phyloP scores from a whole-genome alignment of 1,284 basidiomycete genomes.

The Chalciporus piperatoides region DNA sequence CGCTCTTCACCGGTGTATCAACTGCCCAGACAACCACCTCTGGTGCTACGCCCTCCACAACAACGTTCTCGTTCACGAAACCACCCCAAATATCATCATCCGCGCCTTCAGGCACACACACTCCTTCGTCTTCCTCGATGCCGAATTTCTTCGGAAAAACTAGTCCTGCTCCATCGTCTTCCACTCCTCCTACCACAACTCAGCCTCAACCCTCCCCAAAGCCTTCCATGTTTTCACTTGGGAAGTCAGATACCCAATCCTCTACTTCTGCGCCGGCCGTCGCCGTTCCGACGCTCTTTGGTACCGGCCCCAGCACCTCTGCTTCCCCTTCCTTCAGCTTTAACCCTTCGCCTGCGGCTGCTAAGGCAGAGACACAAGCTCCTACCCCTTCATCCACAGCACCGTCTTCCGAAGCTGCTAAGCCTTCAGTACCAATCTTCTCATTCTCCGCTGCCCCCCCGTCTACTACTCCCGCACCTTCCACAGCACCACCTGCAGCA shows the following conservation, averaged over 20 bases:
- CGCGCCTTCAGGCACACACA: slow-evolving; percentile 1
- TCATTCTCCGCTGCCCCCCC: slow-evolving; percentile 20
- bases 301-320: neutral
- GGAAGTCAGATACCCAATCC: slow-evolving; percentile 13
- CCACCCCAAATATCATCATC: slow-evolving; percentile 12
- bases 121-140: slow-evolving; percentile 16
- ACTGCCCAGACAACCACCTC: slow-evolving; percentile 2
- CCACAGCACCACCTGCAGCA: slow-evolving; percentile 1
- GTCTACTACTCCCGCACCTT: slow-evolving; percentile 1
- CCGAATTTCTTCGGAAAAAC: slow-evolving; percentile 28
- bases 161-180: slow-evolving; percentile 6
- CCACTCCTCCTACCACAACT: slow-evolving; percentile 2
- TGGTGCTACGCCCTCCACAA: slow-evolving; percentile 2
- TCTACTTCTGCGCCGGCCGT: slow-evolving; percentile 1
- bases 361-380: slow-evolving; percentile 12
- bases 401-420: slow-evolving; percentile 14
- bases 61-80: slow-evolving; percentile 20
- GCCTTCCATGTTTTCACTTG: slow-evolving; percentile 18
- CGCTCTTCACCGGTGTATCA: slow-evolving; percentile 7
- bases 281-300: slow-evolving; percentile 1
- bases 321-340: slow-evolving; percentile 28
- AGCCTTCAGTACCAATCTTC: slow-evolving; percentile 18
- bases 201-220: slow-evolving; percentile 14
- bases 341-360: slow-evolving; percentile 10
- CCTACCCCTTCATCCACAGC: slow-evolving; percentile 7